phyloP scores from a whole-genome alignment of 2,329 filamentous ascomycete genomes.

The Penicillium sp. region DNA sequence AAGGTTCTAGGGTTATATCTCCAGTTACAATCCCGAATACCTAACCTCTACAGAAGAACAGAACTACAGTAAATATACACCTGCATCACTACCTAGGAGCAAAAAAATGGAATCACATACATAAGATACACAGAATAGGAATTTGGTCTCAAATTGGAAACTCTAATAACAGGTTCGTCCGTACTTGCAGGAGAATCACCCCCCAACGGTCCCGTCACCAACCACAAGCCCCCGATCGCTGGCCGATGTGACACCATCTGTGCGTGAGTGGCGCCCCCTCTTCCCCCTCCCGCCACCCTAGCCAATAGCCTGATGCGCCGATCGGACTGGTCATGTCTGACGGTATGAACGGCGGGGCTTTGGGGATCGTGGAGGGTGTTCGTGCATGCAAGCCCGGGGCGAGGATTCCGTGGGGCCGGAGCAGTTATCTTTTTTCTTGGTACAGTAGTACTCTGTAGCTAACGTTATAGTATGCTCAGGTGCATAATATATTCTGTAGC shows the following conservation, averaged over 20 bases:
- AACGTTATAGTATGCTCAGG: neutral
- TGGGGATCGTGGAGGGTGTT: constrained; percentile 8
- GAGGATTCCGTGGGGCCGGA: constrained; percentile 1
- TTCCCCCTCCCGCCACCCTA: constrained; percentile 3
- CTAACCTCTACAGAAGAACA: no score
- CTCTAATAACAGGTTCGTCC: constrained; percentile 19
- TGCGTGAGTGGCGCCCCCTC: constrained; percentile 8
- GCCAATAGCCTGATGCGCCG: constrained; percentile 13
- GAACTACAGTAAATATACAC: no score
- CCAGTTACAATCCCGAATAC: no score
- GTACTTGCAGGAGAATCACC: constrained; percentile 13
- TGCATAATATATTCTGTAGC: neutral
- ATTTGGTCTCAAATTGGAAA: neutral
- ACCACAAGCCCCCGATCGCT: constrained; percentile 15
- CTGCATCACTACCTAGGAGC: no score
- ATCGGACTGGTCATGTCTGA: constrained; percentile 21
- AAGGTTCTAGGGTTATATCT: no score
- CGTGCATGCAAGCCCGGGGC: constrained; percentile 7
- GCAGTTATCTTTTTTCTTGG: neutral
- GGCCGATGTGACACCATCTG: constrained; percentile 7
- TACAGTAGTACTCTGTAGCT: neutral
- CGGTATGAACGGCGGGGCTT: constrained; percentile 26
- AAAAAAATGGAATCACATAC: neutral
- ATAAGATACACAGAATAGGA: neutral
- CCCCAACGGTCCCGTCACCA: constrained; percentile 16